Base-by-base conservation (phyloP, 2,329 filamentous ascomycete species). In the Neodidymelliopsis sp. region DNA sequence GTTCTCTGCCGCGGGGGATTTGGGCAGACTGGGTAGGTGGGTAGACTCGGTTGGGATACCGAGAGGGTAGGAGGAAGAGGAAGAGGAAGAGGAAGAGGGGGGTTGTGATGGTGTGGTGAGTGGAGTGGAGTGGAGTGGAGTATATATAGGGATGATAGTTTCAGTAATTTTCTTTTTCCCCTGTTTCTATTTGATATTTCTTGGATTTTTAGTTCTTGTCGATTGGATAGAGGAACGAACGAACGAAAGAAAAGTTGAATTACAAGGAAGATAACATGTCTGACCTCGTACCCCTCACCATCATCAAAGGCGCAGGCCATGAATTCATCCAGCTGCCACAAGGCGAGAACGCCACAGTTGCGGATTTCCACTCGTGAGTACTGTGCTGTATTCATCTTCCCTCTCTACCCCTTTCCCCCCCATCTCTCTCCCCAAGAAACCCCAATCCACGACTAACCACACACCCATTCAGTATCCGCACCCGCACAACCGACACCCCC, bases 231-330 rank as follows among this genome's bases (percentile, higher is more conserved):
- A 7, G 20, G 11, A 30, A 15, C 25, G 30, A 40, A 29, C 16
- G 19, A 18, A 23, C 29, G 12, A 22, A 7, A 11, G 20, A 16
- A 13, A 42, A 30, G 10, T 19, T 15, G 9, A 2, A 28, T 13
- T 48, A 29, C 16, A 18, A 22, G 13, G 13, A 25, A 28, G 13
- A 16, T n/a, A 35, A 13, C 44, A 51, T 59, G 53, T 53, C 54
- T 9, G 24, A 23, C 10, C 58, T 59, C n/a, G 53, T 62, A 11
- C 57, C 57, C 20, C 56, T 62, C 19, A 60, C 57, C 13, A 34
- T 62, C 33, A 54, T 60, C 46, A 62, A 62, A 34, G 59, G 56
- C 38, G 59, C 59, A 22, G 57, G 59, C 38, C 49, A 59, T 18
- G 57, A 60, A 24, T 53, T 47, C 31, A 62, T 62, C 12, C 49